phyloP scores from a whole-genome alignment of 1,284 basidiomycete species.

The Leccinum angustisporum region DNA sequence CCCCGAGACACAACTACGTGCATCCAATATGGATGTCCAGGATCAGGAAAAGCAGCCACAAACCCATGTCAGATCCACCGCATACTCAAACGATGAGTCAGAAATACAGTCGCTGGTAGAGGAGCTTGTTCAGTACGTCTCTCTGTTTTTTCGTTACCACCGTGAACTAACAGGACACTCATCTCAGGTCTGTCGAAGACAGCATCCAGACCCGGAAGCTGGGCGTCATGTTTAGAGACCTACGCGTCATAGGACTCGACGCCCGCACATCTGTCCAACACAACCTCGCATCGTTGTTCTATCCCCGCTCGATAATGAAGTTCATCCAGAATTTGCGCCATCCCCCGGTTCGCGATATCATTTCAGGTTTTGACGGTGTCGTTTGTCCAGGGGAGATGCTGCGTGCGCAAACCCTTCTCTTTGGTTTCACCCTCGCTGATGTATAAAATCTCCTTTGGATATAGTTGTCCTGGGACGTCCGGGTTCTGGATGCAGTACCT shows the following conservation, averaged over 20 bases:
- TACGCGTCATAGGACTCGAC: constrained; percentile 36
- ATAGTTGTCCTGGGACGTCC: no score
- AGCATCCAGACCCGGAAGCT: no score
- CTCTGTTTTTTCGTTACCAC: not conserved
- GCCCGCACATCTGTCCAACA: constrained; percentile 40
- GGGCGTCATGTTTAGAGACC: constrained; percentile 27
- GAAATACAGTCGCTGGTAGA: constrained; percentile 10
- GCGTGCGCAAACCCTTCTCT: no score
- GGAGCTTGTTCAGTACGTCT: constrained; percentile 15
- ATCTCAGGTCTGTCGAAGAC: constrained; percentile 30
- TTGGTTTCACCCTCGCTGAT: no score
- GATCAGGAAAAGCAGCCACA: not conserved
- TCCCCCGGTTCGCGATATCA: constrained; percentile 49
- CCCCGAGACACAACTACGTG: not conserved
- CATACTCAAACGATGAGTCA: not conserved
- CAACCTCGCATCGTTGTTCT: constrained; percentile 44
- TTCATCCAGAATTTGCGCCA: constrained; percentile 33
- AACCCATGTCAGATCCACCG: not conserved
- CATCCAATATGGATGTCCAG: not conserved
- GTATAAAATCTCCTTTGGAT: no score
- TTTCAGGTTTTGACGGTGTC: constrained; percentile 45
- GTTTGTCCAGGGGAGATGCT: no score
- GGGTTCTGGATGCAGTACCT: no score
- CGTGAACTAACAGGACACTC: constrained; percentile 23
- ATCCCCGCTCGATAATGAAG: constrained; percentile 34